phyloP scores from a whole-genome alignment of 306 rosid genomes.

The Gynostemma pentaphyllum region DNA sequence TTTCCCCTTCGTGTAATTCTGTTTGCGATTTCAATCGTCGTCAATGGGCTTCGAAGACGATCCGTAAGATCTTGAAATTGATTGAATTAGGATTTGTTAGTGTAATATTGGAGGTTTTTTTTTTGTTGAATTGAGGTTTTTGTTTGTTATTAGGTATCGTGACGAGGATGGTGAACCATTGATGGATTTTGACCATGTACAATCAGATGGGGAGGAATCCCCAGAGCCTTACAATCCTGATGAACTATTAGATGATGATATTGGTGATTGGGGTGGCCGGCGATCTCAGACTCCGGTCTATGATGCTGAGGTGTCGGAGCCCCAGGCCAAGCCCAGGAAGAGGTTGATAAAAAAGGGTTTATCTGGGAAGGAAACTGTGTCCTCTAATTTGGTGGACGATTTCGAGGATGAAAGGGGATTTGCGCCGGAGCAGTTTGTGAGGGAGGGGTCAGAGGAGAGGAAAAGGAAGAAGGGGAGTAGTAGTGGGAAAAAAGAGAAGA shows the following conservation, averaged over 20 bases:
- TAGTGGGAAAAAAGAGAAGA: conserved; percentile 63
- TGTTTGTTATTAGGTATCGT: conserved; percentile 44
- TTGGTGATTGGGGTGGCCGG: conserved; percentile 40
- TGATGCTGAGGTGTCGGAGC: conserved; percentile 35
- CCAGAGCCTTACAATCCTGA: conserved; percentile 48
- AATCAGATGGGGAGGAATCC: conserved; percentile 56
- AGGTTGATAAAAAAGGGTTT: conserved; percentile 73
- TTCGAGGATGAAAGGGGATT: conserved; percentile 33
- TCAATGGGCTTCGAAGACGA: conserved; percentile 72
- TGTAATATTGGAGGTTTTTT: conserved; percentile 3
- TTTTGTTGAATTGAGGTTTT: not conserved
- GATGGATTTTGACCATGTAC: conserved; percentile 77
- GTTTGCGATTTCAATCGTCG: not conserved
- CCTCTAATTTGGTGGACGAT: conserved; percentile 42
- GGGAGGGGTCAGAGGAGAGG: conserved; percentile 37
- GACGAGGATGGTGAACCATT: conserved; percentile 93
- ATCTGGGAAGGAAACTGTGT: conserved; percentile 24
- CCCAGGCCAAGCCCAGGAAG: conserved; percentile 66
- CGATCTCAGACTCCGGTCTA: conserved; percentile 76
- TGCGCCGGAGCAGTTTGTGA: conserved; percentile 26
- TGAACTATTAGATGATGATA: conserved; percentile 30
- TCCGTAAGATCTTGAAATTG: conserved; percentile 30
- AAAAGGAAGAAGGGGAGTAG: conserved; percentile 27
- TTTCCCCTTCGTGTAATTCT: not conserved
- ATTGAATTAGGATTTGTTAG: conserved; percentile 18